These are phyloP conservation scores for Corymbia citriodora DNA, from an alignment of 441 rosid species.

Conservation along the genomic window DNA sequence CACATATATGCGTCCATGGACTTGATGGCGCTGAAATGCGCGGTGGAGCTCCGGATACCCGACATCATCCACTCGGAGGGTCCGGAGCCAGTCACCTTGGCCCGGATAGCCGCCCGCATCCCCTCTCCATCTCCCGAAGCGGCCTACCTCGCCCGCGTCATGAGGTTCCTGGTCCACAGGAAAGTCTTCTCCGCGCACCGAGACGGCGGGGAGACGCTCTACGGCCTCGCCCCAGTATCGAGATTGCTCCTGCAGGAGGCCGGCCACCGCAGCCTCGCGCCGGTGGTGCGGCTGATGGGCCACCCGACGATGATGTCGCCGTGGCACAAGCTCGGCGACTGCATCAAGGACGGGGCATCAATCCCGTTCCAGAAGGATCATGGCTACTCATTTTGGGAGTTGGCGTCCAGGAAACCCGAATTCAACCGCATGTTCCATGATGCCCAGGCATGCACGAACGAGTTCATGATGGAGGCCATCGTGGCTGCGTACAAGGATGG, in stretches of 20 bases:
- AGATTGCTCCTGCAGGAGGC: constrained; percentile 26
- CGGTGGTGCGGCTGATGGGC: constrained; percentile 13
- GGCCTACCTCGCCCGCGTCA: neutral
- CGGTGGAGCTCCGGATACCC: constrained; percentile 32
- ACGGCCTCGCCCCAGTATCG: constrained; percentile 17
- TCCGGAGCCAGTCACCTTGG: neutral
- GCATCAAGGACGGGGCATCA: constrained; percentile 13
- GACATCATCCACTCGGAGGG: constrained; percentile 30
- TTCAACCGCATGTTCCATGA: neutral
- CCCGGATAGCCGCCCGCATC: constrained; percentile 3
- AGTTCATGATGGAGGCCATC: neutral
- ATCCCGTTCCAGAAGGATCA: neutral
- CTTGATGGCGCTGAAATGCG: constrained; percentile 28
- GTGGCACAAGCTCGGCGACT: constrained; percentile 22
- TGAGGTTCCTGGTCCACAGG: constrained; percentile 6
- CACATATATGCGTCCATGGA: constrained; percentile 22
- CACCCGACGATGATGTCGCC: constrained; percentile 13
- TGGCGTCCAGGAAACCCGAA: neutral
- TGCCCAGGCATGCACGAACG: neutral
- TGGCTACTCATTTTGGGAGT: neutral
- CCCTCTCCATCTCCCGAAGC: neutral
- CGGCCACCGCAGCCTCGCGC: constrained; percentile 12
- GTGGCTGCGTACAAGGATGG: constrained; percentile 2
- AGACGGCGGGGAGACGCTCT: constrained; percentile 16
- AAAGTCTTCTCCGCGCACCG: constrained; percentile 3